Evolutionary conservation across 192 early-diverging fungal species (phyloP), one percentile per base, ranked within the genome.

Genomic region (Coemansia erecta): DNA sequence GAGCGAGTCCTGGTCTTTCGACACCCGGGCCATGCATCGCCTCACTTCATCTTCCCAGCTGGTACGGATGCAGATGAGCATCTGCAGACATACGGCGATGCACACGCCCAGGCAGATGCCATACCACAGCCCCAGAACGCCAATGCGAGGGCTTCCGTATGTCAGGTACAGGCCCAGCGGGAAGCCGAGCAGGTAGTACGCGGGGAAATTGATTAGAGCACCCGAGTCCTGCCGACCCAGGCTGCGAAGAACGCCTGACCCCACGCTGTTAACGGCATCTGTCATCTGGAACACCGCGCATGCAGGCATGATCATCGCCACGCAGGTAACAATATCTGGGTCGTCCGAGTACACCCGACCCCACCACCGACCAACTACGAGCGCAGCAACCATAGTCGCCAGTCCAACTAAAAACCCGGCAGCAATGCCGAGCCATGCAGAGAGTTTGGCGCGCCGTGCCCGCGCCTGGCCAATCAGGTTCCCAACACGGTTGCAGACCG

Each of bases 291-390:
- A 92, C 26, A 87, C 22, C 0, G 92, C 92, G 22, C 81, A 88
- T n/a, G 92, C 63, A 0, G 94, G 94, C 70, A 96, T 73, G 11
- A 94, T 80, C 45, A 53, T 62, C 1, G 90, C 87, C 2, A 94
- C 90, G 7, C 89, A 66, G 9, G 54, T 64, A 49, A 92, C 75
- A 13, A 98, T 89, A 0, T 81, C 82, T 0, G 63, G 57, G 63
- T 95, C 89, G 39, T 82, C 63, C 18, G 87, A 89, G 63, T 89
- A 90, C 28, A 90, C 40, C 18, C 41, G 59, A 7, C 82, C 81
- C 80, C 80, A 82, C 80, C 69, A 69, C 46, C 58, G 37, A 31
- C 68, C 63, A 22, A 73, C 63, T 3, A 48, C 31, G 21, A 77
- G 60, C 15, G 56, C 69, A 8, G 60, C 51, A 17, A 56, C 15